phyloP scores from a whole-genome alignment of 805 yeast genomes.

The Schwanniomyces sp. region DNA sequence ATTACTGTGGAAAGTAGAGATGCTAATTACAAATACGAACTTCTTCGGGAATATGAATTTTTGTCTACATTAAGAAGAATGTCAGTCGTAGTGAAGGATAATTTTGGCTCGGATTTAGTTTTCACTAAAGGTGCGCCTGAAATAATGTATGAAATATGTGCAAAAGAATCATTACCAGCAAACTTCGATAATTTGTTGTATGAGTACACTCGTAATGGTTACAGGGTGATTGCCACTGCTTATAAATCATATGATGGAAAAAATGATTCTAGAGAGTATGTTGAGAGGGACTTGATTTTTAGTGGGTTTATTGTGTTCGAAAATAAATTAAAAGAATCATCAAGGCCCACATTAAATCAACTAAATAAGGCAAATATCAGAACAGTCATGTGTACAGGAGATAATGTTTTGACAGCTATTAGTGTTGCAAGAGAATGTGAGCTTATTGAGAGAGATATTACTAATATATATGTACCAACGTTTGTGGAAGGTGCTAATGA shows the following conservation, averaged over 20 bases:
- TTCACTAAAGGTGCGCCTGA: constrained; percentile 98
- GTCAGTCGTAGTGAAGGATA: constrained; percentile 69
- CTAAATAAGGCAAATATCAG: constrained; percentile 71
- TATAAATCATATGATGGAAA: constrained; percentile 41
- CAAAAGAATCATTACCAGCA: constrained; percentile 65
- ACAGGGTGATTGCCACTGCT: constrained; percentile 94
- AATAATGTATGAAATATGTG: constrained; percentile 77
- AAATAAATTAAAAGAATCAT: constrained; percentile 76
- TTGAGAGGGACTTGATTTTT: constrained; percentile 70
- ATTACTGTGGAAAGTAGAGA: constrained; percentile 13
- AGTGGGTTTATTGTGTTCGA: constrained; percentile 91
- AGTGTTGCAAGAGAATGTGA: constrained; percentile 89
- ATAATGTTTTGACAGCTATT: constrained; percentile 89
- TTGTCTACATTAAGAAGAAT: constrained; percentile 82
- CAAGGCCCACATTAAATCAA: constrained; percentile 58
- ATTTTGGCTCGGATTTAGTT: constrained; percentile 14
- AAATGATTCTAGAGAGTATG: constrained; percentile 54
- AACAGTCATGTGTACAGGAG: constrained; percentile 97
- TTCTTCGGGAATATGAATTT: constrained; percentile 70
- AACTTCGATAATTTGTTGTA: constrained; percentile 74
- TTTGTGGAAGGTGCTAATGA: constrained; percentile 40
- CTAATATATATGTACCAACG: constrained; percentile 53
- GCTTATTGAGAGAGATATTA: constrained; percentile 46
- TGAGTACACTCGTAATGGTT: constrained; percentile 89
- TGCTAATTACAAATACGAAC: constrained; percentile 25